Evolutionary conservation across 2,329 filamentous ascomycete genomes (phyloP), one percentile per base, ranked within the genome.

Genomic region (Aspergillus udagawae): DNA sequence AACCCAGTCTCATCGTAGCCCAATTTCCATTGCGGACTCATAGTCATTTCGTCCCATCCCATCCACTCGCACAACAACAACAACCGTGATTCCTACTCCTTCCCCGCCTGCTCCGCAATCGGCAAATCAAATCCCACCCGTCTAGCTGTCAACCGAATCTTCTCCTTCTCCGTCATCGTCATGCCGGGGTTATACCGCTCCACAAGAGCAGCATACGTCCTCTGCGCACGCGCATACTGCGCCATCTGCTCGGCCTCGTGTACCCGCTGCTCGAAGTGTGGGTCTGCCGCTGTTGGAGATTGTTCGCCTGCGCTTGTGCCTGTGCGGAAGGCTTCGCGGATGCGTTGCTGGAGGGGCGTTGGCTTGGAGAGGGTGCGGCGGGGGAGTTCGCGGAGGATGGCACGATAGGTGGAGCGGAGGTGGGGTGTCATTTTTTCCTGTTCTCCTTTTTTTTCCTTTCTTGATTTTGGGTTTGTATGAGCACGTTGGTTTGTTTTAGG

Each of bases 111-210:
- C 53, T 74, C 86, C 75, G 90, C 86, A 32, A 83, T 73, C 0
- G 93, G 93, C 75, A 97, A 72, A 75, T 97, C 83, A 88, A 97
- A 91, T 20, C 93, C 94, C 44, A 97, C 92, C 70, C 90, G 85
- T 75, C 91, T 81, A 8, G 94, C 94, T 54, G 90, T 89, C 78
- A 97, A 78, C 57, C 91, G 79, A 45, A 97, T 86, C 59, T 90
- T 82, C 79, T 97, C 92, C 70, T 86, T 82, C 75, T 95, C 86
- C 71, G 89, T 86, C 88, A 96, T 90, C 64, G 85, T 84, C 86
- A 95, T 91, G 20, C 92, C 92, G 0, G 92, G 92, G 74, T 97
- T 97, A 77, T 99, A 97, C 66, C 92, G 83, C 76, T 97, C 92
- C 41, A 97, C 74, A 47, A 97, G 78, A 17, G 85, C 87, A 27